These are phyloP conservation scores for Pleoardoris graminearum DNA, from an alignment of 2,329 filamentous ascomycete genomes.

Conservation along the genomic window DNA sequence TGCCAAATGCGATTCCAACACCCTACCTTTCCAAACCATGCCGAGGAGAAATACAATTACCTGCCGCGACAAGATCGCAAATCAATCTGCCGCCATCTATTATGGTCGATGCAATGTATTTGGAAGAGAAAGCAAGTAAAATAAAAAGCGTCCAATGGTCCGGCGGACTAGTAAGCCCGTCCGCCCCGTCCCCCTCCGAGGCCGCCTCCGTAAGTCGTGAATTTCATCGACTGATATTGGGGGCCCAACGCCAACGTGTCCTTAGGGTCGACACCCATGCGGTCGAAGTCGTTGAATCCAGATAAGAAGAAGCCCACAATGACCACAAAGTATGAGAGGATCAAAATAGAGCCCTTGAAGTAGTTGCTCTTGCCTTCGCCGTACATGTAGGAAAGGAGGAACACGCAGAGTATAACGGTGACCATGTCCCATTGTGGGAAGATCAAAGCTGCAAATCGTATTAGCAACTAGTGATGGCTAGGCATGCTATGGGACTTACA, in stretches of 20 bases:
- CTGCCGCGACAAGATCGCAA: background rate
- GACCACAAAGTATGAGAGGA: slow-evolving; percentile 91
- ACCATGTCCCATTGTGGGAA: slow-evolving; percentile 99
- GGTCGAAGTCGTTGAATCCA: slow-evolving; percentile 60
- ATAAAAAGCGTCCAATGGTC: background rate
- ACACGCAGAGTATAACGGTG: slow-evolving; percentile 92
- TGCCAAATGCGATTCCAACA: slow-evolving; percentile 5
- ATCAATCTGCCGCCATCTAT: background rate
- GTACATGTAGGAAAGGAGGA: slow-evolving; percentile 95
- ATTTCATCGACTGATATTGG: slow-evolving; percentile 38
- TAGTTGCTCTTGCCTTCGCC: slow-evolving; percentile 99
- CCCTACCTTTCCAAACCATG: background rate
- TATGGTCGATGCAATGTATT: background rate
- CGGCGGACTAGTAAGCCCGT: slow-evolving; percentile 21
- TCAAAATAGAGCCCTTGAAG: slow-evolving; percentile 96
- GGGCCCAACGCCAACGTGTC: slow-evolving; percentile 42
- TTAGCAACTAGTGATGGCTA: slow-evolving; percentile 13
- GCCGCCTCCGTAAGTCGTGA: slow-evolving; percentile 37
- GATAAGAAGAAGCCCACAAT: slow-evolving; percentile 90
- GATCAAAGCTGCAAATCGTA: slow-evolving; percentile 64
- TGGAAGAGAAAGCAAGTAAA: background rate
- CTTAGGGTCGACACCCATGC: slow-evolving; percentile 38
- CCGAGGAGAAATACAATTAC: background rate
- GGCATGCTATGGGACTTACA: slow-evolving; percentile 45
- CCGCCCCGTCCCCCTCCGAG: slow-evolving; percentile 29